Base-by-base conservation (phyloP, 257 asterid species). In the Nicotiana undulata region DNA sequence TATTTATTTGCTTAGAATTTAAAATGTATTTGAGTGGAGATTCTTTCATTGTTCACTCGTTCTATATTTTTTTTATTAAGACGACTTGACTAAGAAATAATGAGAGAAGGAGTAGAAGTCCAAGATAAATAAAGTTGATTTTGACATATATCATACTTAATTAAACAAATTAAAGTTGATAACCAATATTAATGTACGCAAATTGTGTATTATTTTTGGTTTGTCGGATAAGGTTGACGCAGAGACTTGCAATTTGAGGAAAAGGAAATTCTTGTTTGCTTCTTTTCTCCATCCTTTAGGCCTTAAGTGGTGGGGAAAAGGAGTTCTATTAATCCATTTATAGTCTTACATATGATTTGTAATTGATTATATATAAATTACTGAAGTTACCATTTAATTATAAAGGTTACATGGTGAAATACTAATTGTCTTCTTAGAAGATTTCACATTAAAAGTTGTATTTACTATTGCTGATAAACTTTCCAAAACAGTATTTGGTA, bases 51-150 rank as follows among this genome's bases (percentile, higher is more conserved):
- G 40, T 13, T 72, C 22, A 72, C 60, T 72, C 78, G 40, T 46
- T 46, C 26, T 72, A 11, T 26, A 24, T 44, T 46, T 46, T 46
- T 70, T 11, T 0, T 20, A 32, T n/a, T 46, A 72, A 72, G 24
- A 72, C 9, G 60, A 72, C 78, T 22, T 72, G 60, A 72, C 40
- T 46, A 24, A 2, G 40, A 72, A 72, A 72, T 46, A 1, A 72
- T 44, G 18, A 13, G 60, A 24, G 15, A 72, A 72, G 60, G 26
- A 51, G 46, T 72, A 72, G 24, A 32, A 34, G 72, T 59, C 72
- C 51, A 34, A 13, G 81, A 59, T 37, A 12, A 63, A 77, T 5
- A 22, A 77, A 32, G 72, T 77, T 77, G 72, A 77, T 77, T 40
- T 77, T 56, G 72, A 58, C 81, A 46, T 44, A 24, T 26, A 44